Evolutionary conservation across 352 stramenopile genomes (phyloP).

Genomic region (Aphanomyces euteiches): DNA sequence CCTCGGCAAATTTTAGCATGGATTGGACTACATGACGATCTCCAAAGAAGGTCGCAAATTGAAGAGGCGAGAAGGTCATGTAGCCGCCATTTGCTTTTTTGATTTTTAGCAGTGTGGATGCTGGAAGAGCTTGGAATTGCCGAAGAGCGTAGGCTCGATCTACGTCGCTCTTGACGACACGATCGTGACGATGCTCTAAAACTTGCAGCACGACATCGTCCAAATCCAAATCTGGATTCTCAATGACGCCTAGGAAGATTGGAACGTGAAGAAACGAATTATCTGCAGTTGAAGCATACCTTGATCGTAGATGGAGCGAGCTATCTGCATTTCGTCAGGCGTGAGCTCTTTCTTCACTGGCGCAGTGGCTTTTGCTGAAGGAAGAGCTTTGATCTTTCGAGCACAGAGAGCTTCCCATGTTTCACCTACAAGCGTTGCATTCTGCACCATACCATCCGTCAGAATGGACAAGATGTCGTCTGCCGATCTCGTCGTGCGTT

Average conservation of each 20-base stretch:
- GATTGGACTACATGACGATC: neutral
- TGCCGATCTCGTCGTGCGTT: too few relatives aligned
- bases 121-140: neutral
- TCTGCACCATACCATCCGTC: conserved; percentile 11
- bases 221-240: conserved; percentile 15
- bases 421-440: conserved; percentile 10
- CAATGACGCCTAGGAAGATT: conserved; percentile 3
- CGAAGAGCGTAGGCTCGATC: neutral
- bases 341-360: neutral
- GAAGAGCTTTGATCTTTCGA: conserved; percentile 7
- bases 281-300: neutral
- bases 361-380: neutral
- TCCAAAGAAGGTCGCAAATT: conserved; percentile 23
- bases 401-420: conserved; percentile 17
- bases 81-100: neutral
- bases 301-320: neutral
- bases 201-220: conserved; percentile 15
- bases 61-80: neutral
- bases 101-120: neutral
- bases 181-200: neutral
- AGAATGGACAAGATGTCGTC: conserved; percentile 6
- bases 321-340: conserved; percentile 8
- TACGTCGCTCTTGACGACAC: neutral
- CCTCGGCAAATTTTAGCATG: neutral
- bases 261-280: neutral